A percentile compares a stretch with the other conserved stretches of the same genome.
These are phyloP conservation scores for Fusarium clavum DNA, from an alignment of 2,329 filamentous ascomycete species.

Conservation along the genomic window DNA sequence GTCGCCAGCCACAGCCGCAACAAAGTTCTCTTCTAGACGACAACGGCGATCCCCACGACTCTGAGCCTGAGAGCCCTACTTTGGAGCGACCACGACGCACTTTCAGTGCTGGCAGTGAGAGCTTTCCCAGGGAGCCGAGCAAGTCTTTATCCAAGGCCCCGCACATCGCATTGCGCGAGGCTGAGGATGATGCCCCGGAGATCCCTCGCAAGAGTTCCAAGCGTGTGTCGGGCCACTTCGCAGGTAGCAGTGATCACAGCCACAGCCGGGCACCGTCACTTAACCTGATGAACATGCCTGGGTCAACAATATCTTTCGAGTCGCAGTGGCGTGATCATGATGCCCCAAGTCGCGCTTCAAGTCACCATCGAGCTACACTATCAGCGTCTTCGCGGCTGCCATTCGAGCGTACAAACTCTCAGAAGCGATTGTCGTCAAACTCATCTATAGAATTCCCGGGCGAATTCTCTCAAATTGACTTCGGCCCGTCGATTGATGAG, in stretches of 20 bases:
- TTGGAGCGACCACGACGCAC: slow-evolving; percentile 45
- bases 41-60: slow-evolving; percentile 59
- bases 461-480: slow-evolving; percentile 58
- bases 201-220: slow-evolving; percentile 81
- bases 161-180: slow-evolving; percentile 33
- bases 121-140: slow-evolving; percentile 43
- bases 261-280: slow-evolving; percentile 52
- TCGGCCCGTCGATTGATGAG: slow-evolving; percentile 56
- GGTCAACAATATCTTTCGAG: slow-evolving; percentile 42
- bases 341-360: slow-evolving; percentile 39
- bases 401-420: slow-evolving; percentile 67
- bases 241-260: slow-evolving; percentile 39
- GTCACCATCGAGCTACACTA: slow-evolving; percentile 40
- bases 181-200: slow-evolving; percentile 60
- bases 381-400: slow-evolving; percentile 57
- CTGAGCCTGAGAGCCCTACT: slow-evolving; percentile 55
- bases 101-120: slow-evolving; percentile 58
- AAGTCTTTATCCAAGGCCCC: slow-evolving; percentile 39
- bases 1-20: slow-evolving; percentile 45
- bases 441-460: slow-evolving; percentile 63
- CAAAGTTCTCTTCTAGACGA: slow-evolving; percentile 58
- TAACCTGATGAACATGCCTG: slow-evolving; percentile 46
- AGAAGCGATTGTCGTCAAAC: slow-evolving; percentile 62
- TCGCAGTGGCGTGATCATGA: slow-evolving; percentile 34
- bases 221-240: slow-evolving; percentile 60